Evolutionary conservation across 2,329 filamentous ascomycete genomes (phyloP).

Genomic region (Phoma sp.): DNA sequence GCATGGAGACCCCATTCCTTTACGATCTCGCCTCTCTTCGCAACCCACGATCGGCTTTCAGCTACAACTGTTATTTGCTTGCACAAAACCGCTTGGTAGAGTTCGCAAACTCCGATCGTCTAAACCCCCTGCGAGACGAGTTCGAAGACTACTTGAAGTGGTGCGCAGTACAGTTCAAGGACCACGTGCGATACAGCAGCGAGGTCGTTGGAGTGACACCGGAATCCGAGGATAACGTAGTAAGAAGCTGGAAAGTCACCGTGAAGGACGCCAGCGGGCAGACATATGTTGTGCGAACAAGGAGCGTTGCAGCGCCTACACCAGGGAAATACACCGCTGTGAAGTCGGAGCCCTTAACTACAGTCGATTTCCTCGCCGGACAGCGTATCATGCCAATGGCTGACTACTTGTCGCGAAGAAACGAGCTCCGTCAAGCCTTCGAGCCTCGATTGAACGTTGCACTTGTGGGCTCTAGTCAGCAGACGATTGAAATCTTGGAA

Average conservation of each 20-base stretch:
- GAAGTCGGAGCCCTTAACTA: conserved; percentile 29
- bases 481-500: conserved; percentile 40
- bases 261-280: conserved; percentile 34
- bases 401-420: conserved; percentile 41
- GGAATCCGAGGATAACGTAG: conserved; percentile 25
- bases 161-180: conserved; percentile 43
- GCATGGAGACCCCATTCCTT: conserved; percentile 45
- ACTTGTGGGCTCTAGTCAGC: conserved; percentile 38
- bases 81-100: conserved; percentile 39
- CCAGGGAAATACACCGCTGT: conserved; percentile 21
- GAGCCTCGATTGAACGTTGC: conserved; percentile 39
- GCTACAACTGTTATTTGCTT: conserved; percentile 44
- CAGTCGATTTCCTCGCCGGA: conserved; percentile 38
- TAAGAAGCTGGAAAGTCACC: conserved; percentile 37
- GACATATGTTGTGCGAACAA: conserved; percentile 32
- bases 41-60: conserved; percentile 46
- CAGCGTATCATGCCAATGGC: conserved; percentile 42
- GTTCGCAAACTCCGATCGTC: conserved; percentile 45
- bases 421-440: conserved; percentile 35
- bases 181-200: conserved; percentile 37
- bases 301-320: conserved; percentile 36
- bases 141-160: conserved; percentile 49
- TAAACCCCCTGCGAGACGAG: conserved; percentile 47
- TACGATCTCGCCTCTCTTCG: conserved; percentile 45
- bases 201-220: conserved; percentile 40